Evolutionary conservation across 1,139 yeast species (phyloP), one percentile per base, ranked within the genome.

Genomic region (Yamadazyma triangularis): DNA sequence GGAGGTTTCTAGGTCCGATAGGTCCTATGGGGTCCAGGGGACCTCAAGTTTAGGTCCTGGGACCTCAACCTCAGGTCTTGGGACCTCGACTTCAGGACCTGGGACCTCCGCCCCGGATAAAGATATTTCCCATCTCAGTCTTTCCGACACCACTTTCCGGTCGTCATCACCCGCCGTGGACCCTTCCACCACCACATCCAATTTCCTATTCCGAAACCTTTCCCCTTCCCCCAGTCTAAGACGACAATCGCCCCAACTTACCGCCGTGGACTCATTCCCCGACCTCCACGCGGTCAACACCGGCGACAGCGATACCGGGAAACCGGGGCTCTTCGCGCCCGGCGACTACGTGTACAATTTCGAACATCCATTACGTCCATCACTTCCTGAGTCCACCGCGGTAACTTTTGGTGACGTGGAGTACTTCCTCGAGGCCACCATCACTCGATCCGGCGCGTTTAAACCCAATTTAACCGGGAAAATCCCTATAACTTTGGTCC

Each of bases 311-410:
- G 64, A 53, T 18, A 23, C 45, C 3, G 42, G 51, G n/a, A 56
- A 58, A 25, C 56, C 60, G 3, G 64, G 62, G 13, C 41, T 37
- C 7, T 68, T 68, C 33, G 47, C 53, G 66, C 88, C 94, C 0
- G 98, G 97, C 20, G 96, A 88, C 49, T 91, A 91, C 50, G 69
- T 86, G 27, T 91, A 89, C 61, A 84, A 87, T 40, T 91, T 91
- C 51, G 98, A 91, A 57, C 87, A 88, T 38, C 82, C 95, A 3
- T 66, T 91, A 21, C 91, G 85, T 4, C 77, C 89, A 10, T 77
- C 86, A 8, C 65, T 81, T 26, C 96, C 97, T 0, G 98, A 91
- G 56, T 53, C 94, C 0, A 73, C 85, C 10, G 59, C 64, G 23
- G 88, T 87, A 9, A 79, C 89, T 6, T 88, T 85, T 58, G 98